phyloP scores from a whole-genome alignment of 2,329 filamentous ascomycete species.

The Arthroderma uncinatum region DNA sequence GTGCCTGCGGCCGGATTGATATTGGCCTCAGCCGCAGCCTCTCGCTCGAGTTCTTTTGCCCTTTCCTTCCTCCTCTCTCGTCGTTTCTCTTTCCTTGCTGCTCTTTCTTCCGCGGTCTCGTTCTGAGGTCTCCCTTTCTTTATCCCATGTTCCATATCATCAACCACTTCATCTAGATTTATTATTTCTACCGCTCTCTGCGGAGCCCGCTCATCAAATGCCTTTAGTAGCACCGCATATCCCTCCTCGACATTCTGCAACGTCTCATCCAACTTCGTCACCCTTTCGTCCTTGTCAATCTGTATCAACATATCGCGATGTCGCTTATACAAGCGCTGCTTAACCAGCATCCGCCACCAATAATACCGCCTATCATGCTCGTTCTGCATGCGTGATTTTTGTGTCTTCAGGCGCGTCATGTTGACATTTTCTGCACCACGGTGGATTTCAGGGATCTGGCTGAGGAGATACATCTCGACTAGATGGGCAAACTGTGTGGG shows the following conservation, averaged over 20 bases:
- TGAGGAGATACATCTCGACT: conserved; percentile 52
- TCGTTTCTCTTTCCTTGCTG: background rate
- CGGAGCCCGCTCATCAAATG: conserved; percentile 25
- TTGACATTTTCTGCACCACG: conserved; percentile 40
- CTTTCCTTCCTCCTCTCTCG: background rate
- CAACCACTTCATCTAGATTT: conserved; percentile 23
- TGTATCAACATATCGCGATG: conserved; percentile 51
- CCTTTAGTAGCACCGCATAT: conserved; percentile 45
- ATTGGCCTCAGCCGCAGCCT: background rate
- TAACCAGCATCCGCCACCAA: conserved; percentile 54
- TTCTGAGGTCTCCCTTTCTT: too few relatives aligned
- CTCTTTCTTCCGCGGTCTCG: background rate
- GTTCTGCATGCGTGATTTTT: conserved; percentile 38
- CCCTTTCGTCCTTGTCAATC: conserved; percentile 45
- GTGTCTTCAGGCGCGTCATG: conserved; percentile 41
- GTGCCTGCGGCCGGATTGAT: background rate
- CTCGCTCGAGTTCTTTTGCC: background rate
- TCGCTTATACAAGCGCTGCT: conserved; percentile 51
- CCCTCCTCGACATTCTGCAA: conserved; percentile 48
- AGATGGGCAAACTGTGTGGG: conserved; percentile 51
- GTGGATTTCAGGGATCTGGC: conserved; percentile 41
- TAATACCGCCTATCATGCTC: conserved; percentile 50
- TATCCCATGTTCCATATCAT: conserved; percentile 14
- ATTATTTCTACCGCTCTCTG: conserved; percentile 25
- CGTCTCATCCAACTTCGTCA: conserved; percentile 50